Conservation (phyloP, 139 green algal species). For the Coelastrella sp. region DNA sequence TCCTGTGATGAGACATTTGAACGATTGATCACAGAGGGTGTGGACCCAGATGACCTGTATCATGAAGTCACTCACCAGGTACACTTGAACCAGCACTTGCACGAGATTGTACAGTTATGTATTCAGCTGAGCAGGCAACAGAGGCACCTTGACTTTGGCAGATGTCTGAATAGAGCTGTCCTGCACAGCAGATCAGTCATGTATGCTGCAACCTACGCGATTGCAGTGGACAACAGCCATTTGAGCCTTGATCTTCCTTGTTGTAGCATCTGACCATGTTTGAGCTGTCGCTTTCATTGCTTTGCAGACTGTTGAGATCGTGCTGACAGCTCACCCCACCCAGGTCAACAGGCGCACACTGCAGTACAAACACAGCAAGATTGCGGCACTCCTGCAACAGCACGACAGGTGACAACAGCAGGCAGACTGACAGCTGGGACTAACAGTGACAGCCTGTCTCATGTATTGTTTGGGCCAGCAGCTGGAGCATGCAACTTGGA, state of each 20-base stretch:
- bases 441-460: no score
- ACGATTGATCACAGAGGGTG: constrained; percentile 75
- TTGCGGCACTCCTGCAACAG: constrained; percentile 85
- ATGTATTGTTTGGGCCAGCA: not conserved
- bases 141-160: no score
- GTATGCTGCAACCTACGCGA: no score
- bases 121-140: no score
- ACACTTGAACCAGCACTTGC: not conserved
- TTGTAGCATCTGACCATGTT: no score
- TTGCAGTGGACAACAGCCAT: no score
- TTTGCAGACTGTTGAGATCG: constrained; percentile 81
- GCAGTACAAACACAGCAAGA: constrained; percentile 91
- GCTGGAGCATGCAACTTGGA: no score
- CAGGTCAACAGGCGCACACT: constrained; percentile 94
- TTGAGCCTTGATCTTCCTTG: no score
- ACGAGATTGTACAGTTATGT: not conserved
- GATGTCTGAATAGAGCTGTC: no score
- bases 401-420: constrained; percentile 70
- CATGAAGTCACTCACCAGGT: constrained; percentile 77
- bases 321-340: constrained; percentile 95
- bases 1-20: constrained; percentile 80
- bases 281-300: no score
- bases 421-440: not conserved
- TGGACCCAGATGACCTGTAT: constrained; percentile 79
- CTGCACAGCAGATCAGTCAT: no score